phyloP scores from a whole-genome alignment of 1,284 basidiomycete species.

The Malassezia sympodialis region DNA sequence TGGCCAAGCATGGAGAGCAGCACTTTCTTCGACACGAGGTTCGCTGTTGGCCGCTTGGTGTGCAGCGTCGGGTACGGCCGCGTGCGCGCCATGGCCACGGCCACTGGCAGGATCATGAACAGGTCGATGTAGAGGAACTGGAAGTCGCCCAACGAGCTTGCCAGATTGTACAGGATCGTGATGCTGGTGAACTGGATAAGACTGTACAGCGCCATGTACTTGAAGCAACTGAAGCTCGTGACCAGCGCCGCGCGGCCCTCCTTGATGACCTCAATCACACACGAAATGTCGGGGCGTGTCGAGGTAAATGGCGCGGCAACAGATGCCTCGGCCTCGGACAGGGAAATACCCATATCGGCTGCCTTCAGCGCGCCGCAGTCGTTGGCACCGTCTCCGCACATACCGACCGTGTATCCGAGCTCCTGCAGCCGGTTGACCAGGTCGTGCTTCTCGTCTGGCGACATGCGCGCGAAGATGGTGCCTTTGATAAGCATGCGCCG shows the following conservation, averaged over 20 bases:
- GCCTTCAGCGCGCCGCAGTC: slow-evolving; percentile 97
- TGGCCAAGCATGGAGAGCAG: slow-evolving; percentile 87
- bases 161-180: slow-evolving; percentile 87
- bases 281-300: slow-evolving; percentile 84
- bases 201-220: slow-evolving; percentile 62
- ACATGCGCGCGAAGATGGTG: slow-evolving; percentile 96
- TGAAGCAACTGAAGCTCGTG: slow-evolving; percentile 98
- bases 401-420: slow-evolving; percentile 88
- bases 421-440: slow-evolving; percentile 86
- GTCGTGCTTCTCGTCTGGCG: slow-evolving; percentile 98
- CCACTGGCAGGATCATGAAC: slow-evolving; percentile 92
- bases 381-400: slow-evolving; percentile 98
- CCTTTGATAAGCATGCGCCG: slow-evolving; percentile 78
- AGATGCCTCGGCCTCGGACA: slow-evolving; percentile 95
- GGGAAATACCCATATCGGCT: slow-evolving; percentile 89
- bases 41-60: slow-evolving; percentile 86
- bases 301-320: slow-evolving; percentile 99
- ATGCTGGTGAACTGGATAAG: slow-evolving; percentile 59
- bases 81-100: slow-evolving; percentile 87
- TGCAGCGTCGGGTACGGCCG: slow-evolving; percentile 69
- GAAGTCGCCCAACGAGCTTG: slow-evolving; percentile 89
- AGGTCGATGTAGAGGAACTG: slow-evolving; percentile 95
- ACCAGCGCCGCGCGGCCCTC: slow-evolving; percentile 81
- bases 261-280: slow-evolving; percentile 89
- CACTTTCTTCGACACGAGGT: slow-evolving; percentile 90